phyloP scores from a whole-genome alignment of 306 rosid genomes.

The Inga leiocalycina region DNA sequence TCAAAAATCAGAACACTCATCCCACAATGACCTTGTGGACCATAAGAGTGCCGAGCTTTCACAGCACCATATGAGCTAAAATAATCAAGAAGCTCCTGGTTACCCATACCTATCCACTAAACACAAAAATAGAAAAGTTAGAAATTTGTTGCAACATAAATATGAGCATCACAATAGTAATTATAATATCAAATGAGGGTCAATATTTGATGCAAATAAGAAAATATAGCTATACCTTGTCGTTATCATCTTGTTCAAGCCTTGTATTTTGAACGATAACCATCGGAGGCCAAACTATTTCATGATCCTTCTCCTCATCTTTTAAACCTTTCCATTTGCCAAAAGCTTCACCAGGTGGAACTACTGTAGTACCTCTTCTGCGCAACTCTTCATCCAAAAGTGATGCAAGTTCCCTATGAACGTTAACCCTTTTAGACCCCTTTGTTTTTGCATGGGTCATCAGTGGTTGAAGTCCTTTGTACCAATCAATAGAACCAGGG shows the following conservation, averaged over 20 bases:
- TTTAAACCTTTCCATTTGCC: conserved; percentile 76
- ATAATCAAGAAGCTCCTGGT: conserved; percentile 70
- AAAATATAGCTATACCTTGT: conserved; percentile 46
- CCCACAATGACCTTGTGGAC: conserved; percentile 87
- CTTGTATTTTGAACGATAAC: conserved; percentile 65
- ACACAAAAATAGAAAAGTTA: background rate
- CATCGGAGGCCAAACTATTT: conserved; percentile 83
- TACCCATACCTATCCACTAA: conserved; percentile 75
- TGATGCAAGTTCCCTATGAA: conserved; percentile 67
- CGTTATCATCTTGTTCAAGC: conserved; percentile 69
- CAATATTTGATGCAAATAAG: background rate
- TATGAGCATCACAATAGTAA: background rate
- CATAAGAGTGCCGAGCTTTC: conserved; percentile 74
- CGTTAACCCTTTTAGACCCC: conserved; percentile 64
- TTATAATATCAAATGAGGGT: background rate
- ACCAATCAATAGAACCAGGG: conserved; percentile 86
- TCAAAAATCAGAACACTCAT: conserved; percentile 74
- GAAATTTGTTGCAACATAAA: background rate
- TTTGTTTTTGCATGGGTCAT: conserved; percentile 79
- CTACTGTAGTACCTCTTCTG: conserved; percentile 59
- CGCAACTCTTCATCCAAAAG: conserved; percentile 71
- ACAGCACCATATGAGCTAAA: conserved; percentile 52
- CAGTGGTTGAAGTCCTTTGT: conserved; percentile 72
- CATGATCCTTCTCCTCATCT: conserved; percentile 64
- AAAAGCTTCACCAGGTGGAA: conserved; percentile 68